Conservation (phyloP, 2,329 filamentous ascomycete species). For the Sporothrix sp. region DNA sequence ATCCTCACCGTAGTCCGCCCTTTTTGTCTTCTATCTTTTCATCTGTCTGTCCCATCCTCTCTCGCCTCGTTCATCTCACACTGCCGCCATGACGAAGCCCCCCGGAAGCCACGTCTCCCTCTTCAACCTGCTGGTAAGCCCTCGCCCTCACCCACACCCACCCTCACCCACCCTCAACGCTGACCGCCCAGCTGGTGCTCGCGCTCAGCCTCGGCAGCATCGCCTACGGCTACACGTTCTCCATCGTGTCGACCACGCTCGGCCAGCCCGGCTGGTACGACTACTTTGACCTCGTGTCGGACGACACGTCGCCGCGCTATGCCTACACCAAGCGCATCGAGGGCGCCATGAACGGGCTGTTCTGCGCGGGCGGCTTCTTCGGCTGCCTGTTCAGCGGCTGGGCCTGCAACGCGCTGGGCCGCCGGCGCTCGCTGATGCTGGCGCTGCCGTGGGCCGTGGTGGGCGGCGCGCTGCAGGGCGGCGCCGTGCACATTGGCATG, state of each 20-base stretch:
- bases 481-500: slow-evolving; percentile 17
- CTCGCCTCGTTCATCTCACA: background rate
- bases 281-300: slow-evolving; percentile 9
- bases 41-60: background rate
- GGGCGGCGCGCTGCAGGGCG: slow-evolving; percentile 15
- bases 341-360: slow-evolving; percentile 11
- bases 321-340: slow-evolving; percentile 9
- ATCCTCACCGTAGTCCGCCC: too few relatives aligned
- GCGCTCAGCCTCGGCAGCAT: slow-evolving; percentile 3
- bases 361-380: slow-evolving; percentile 9
- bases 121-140: slow-evolving; percentile 2
- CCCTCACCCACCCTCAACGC: background rate
- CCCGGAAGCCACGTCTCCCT: background rate
- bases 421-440: slow-evolving; percentile 6
- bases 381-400: slow-evolving; percentile 12
- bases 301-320: background rate
- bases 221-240: slow-evolving; percentile 8
- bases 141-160: background rate
- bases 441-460: slow-evolving; percentile 5
- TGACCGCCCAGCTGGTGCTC: background rate
- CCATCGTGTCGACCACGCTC: slow-evolving; percentile 9
- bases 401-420: slow-evolving; percentile 7
- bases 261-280: slow-evolving; percentile 8
- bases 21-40: too few relatives aligned
- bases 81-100: background rate